Conservation (phyloP, 345 rosid genomes). For the Passiflora organensis region DNA sequence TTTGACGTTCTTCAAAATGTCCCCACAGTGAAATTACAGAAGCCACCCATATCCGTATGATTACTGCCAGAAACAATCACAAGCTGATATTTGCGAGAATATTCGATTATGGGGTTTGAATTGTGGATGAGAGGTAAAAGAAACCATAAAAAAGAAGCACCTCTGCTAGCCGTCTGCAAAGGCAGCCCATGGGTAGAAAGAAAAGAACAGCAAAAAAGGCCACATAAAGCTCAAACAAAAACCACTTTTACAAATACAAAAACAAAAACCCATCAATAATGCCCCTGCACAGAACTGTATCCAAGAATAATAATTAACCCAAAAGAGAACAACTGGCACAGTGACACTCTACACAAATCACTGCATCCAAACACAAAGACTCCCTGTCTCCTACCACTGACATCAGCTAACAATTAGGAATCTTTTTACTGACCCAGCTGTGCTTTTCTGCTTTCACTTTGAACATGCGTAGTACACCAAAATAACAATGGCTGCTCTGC, state of each 20-base stretch:
- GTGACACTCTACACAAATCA: background rate
- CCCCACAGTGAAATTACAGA: background rate
- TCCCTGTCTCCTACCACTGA: background rate
- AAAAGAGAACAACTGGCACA: slow-evolving; percentile 6
- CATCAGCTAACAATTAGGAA: background rate
- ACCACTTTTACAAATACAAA: slow-evolving; percentile 28
- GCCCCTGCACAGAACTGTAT: background rate
- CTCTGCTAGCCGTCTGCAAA: background rate
- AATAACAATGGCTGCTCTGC: no score
- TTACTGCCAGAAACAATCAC: slow-evolving; percentile 19
- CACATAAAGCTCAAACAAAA: slow-evolving; percentile 29
- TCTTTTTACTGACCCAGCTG: background rate
- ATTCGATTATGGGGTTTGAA: slow-evolving; percentile 15
- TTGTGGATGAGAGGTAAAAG: background rate
- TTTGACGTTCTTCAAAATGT: background rate
- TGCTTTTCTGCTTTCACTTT: background rate
- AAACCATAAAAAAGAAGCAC: slow-evolving; percentile 3
- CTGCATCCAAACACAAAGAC: background rate
- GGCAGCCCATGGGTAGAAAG: background rate
- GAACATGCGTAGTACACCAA: background rate
- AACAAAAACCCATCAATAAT: slow-evolving; percentile 19
- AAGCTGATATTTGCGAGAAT: slow-evolving; percentile 20
- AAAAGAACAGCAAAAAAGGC: slow-evolving; percentile 10
- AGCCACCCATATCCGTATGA: background rate
- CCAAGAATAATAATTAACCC: background rate